Percentiles rank a stretch among this genome's conserved stretches.
phyloP scores from a whole-genome alignment of 345 rosid species.

The Stellera chamaejasme region DNA sequence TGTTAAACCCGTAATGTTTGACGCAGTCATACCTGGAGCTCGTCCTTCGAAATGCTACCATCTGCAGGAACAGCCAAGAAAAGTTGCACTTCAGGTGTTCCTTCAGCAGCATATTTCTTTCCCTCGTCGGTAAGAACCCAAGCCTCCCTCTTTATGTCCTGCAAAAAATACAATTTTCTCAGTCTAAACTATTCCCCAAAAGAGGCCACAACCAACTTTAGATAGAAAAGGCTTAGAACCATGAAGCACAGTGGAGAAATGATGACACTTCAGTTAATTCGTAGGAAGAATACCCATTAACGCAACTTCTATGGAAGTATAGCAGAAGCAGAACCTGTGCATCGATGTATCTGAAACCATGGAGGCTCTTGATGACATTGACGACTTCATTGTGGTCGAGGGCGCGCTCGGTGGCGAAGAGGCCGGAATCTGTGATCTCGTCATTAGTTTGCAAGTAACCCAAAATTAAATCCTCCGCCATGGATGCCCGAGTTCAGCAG shows the following conservation, averaged over 20 bases:
- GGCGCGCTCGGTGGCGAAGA: constrained; percentile 41
- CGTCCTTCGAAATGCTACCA: constrained; percentile 65
- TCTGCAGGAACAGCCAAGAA: constrained; percentile 61
- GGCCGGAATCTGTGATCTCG: constrained; percentile 58
- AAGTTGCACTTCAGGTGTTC: constrained; percentile 81
- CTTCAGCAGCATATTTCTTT: constrained; percentile 52
- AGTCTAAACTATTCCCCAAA: background rate
- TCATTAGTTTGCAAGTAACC: constrained; percentile 41
- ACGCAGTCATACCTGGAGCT: constrained; percentile 50
- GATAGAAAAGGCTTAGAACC: too few species aligned
- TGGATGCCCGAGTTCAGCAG: constrained; percentile 1
- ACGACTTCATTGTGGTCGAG: constrained; percentile 62
- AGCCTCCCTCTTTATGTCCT: constrained; percentile 67
- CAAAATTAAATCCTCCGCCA: constrained; percentile 76
- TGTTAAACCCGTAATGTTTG: background rate
- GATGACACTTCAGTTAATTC: background rate
- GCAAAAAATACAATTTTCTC: background rate
- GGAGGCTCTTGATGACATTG: constrained; percentile 78
- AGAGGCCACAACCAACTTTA: too few species aligned
- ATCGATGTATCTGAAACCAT: constrained; percentile 65
- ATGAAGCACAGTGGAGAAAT: too few species aligned
- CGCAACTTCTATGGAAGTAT: background rate
- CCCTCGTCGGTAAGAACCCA: constrained; percentile 90
- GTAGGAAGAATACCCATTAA: background rate
- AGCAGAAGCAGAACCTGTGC: constrained; percentile 32